phyloP scores from a whole-genome alignment of 2,329 filamentous ascomycete species.

The Neurospora crassa region DNA sequence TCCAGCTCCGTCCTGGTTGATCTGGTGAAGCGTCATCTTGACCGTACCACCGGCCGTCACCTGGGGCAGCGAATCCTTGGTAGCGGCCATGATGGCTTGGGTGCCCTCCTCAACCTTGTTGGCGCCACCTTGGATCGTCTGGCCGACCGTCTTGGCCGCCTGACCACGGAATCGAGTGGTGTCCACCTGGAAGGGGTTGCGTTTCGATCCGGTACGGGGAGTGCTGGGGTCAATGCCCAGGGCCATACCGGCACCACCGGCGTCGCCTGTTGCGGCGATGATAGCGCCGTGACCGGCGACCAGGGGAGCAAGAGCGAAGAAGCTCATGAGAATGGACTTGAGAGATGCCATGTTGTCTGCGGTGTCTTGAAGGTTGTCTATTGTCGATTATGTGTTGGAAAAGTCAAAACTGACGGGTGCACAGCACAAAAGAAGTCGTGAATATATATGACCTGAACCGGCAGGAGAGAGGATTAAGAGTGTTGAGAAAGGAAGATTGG shows the following conservation, averaged over 20 bases:
- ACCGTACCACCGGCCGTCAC: slow-evolving; percentile 46
- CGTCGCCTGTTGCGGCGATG: slow-evolving; percentile 45
- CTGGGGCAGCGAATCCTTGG: slow-evolving; percentile 48
- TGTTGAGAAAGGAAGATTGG: not conserved
- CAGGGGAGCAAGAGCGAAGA: slow-evolving; percentile 38
- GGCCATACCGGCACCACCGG: slow-evolving; percentile 44
- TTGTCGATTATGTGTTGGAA: not conserved
- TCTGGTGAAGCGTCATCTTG: slow-evolving; percentile 56
- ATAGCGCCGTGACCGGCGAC: slow-evolving; percentile 54
- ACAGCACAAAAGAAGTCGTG: slow-evolving; percentile 4
- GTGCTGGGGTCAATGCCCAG: slow-evolving; percentile 43
- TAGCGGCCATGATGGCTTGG: slow-evolving; percentile 45
- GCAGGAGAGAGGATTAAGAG: not conserved
- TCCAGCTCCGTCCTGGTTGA: slow-evolving; percentile 57
- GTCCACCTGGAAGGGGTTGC: slow-evolving; percentile 55
- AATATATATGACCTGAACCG: not conserved
- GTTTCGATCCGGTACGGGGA: slow-evolving; percentile 50
- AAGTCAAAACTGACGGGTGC: not conserved
- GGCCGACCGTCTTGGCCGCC: slow-evolving; percentile 42
- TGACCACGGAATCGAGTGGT: slow-evolving; percentile 50
- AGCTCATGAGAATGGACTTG: slow-evolving; percentile 18
- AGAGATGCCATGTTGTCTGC: slow-evolving; percentile 21
- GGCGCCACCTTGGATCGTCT: slow-evolving; percentile 46
- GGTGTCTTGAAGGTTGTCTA: not conserved
- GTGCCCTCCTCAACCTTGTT: slow-evolving; percentile 50